Base-by-base conservation (phyloP, 352 stramenopile species). In the Pythium aquatile region DNA sequence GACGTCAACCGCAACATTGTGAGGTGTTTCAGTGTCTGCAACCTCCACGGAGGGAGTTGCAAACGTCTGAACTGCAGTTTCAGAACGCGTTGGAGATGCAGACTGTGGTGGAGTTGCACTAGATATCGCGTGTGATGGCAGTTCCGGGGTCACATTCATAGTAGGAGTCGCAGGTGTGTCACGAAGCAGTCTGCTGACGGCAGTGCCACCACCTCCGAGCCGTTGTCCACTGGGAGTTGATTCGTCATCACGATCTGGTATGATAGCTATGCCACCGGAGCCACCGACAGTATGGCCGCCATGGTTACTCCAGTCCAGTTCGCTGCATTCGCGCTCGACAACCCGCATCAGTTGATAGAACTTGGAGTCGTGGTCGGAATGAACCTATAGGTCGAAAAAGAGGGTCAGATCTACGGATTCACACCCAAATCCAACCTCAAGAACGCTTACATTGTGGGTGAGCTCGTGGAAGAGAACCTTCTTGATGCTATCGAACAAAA, bases 391-490 rank as follows among this genome's bases (percentile, higher is more conserved):
- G n/a, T 14, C 33, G 17, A 10, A 4, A 33, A 5, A 7, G 1
- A 35, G 32, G 2, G 30, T 30, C n/a, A 58, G 10, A 24, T 37
- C 26, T 20, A 29, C 47, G 6, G 6, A 47, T 40, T 16, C 35
- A 40, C 8, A 4, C 35, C 35, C 16, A 14, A 40, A 40, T 9
- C 35, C 35, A 10, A 40, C 16, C 5, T 10, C 7, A 40, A 75
- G 68, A 9, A 17, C 17, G 11, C 63, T 3, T 76, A 97, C 91
- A 65, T 98, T 98, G 73, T 98, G 95, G 5, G 91, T 82, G 32
- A 98, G 82, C 67, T 98, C 95, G 75, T 98, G 95, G 55, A 87
- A 98, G 1, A 98, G 71, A 16, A 97, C 93, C 70, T 98, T 97
- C 65, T 93, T 91, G 72, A 98, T 96, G 53, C 77, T 59, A n/a